These are phyloP conservation scores for Mayamaea pseudoterrestris DNA, from an alignment of 108 stramenopile species.

Conservation along the genomic window DNA sequence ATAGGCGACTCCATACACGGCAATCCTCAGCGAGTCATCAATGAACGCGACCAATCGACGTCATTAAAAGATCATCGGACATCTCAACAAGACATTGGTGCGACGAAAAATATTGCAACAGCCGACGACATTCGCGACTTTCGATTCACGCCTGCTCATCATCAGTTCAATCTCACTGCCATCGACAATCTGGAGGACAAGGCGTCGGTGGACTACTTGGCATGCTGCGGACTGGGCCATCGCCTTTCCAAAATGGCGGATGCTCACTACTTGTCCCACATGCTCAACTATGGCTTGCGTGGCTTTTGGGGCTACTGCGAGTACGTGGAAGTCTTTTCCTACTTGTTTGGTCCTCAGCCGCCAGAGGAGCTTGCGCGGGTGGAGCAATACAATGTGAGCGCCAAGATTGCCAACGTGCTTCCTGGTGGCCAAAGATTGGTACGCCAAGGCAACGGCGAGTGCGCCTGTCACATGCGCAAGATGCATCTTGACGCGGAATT, in stretches of 20 bases:
- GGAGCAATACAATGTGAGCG: neutral
- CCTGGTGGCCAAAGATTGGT: neutral
- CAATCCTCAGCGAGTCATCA: too few species aligned
- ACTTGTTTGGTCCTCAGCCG: slow-evolving; percentile 3
- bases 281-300: neutral
- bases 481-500: slow-evolving; percentile 17
- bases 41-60: too few species aligned
- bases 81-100: too few species aligned
- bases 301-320: slow-evolving; percentile 8
- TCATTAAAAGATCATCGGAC: too few species aligned
- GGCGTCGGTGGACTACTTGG: slow-evolving; percentile 3
- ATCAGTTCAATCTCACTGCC: too few species aligned
- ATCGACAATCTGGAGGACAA: neutral
- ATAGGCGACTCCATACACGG: too few species aligned
- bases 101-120: neutral
- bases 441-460: neutral
- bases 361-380: neutral
- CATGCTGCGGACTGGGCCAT: slow-evolving; percentile 7
- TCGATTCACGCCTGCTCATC: too few species aligned
- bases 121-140: too few species aligned
- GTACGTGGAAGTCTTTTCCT: neutral
- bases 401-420: neutral
- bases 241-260: slow-evolving; percentile 1
- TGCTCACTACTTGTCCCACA: neutral
- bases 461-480: slow-evolving; percentile 12